Conservation (phyloP, 495 filamentous ascomycete genomes). For the Trichocladium antarcticum region DNA sequence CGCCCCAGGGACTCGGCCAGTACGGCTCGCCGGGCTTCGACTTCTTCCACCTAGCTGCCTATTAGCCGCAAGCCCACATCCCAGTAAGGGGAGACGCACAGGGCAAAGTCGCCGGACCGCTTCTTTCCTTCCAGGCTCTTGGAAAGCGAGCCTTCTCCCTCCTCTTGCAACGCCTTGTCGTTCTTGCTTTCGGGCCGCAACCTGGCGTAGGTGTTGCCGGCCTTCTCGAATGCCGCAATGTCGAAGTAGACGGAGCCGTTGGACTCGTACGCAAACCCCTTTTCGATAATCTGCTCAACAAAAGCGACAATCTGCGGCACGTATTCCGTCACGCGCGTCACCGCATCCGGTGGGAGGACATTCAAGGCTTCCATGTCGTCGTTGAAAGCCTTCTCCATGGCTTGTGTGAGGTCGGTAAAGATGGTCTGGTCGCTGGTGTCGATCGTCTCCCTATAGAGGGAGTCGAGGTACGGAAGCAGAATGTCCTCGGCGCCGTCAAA, state of each 20-base stretch:
- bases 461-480: slow-evolving; percentile 79
- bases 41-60: slow-evolving; percentile 58
- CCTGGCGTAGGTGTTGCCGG: slow-evolving; percentile 72
- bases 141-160: slow-evolving; percentile 79
- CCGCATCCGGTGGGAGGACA: slow-evolving; percentile 64
- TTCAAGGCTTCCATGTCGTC: slow-evolving; percentile 80
- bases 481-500: slow-evolving; percentile 49
- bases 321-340: slow-evolving; percentile 86
- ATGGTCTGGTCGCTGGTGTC: slow-evolving; percentile 60
- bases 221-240: slow-evolving; percentile 73
- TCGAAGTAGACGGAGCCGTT: slow-evolving; percentile 94
- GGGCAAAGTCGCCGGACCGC: slow-evolving; percentile 70
- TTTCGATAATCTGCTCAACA: slow-evolving; percentile 67
- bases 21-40: slow-evolving; percentile 85
- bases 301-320: slow-evolving; percentile 62
- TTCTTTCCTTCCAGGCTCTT: slow-evolving; percentile 58
- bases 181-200: slow-evolving; percentile 80
- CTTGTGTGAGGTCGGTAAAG: slow-evolving; percentile 66
- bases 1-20: slow-evolving; percentile 80
- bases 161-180: slow-evolving; percentile 68
- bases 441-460: slow-evolving; percentile 59
- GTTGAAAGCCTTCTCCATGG: slow-evolving; percentile 73
- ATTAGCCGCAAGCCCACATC: background rate
- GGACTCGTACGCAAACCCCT: slow-evolving; percentile 76
- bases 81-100: slow-evolving; percentile 22